Evolutionary conservation across 495 filamentous ascomycete species (phyloP), one percentile per base, ranked within the genome.

Genomic region (Podospora pseudopauciseta): DNA sequence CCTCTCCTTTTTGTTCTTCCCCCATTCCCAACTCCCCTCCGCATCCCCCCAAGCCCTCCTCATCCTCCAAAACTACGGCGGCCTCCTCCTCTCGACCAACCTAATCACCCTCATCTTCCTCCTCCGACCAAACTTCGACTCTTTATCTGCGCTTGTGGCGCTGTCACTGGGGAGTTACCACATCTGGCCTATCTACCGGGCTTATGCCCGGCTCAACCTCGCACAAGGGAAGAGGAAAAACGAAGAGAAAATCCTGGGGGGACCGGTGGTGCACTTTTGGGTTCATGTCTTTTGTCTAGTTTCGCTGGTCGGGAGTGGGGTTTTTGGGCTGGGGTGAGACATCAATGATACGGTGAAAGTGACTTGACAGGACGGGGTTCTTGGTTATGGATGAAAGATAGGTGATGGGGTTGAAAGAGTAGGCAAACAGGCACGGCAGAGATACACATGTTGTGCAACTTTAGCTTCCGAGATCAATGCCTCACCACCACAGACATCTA

Each of bases 31-130:
- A 56, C 73, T 80, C n/a, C 74, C 71, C 1, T 63, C 61, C 56
- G 75, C 75, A 34, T 69, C 76, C 0, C 44, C 61, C 11, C 77
- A 79, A 0, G 73, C 75, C 11, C 68, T 63, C 11, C 80, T 82
- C 30, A 75, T 83, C 56, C 67, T 83, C 11, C 69, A 67, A 44
- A 80, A 77, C 68, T 77, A 79, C 5, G 81, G 81, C 11, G 80
- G 78, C 1, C 69, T 81, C 3, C 64, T 83, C 0, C 32, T 80
- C 18, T 68, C 77, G 2, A 80, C 78, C 30, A 79, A 75, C 64
- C 55, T 80, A 2, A 39, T 80, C 16, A 65, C 65, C 11, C 65
- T 73, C 7, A 59, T 28, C 32, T 65, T 81, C 54, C 63, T 76
- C 9, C 7, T 23, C n/a, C 67, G 64, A 11, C 34, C 73, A 1